These are phyloP conservation scores for Solanum chilense DNA, from an alignment of 257 asterid species.

Conservation along the genomic window DNA sequence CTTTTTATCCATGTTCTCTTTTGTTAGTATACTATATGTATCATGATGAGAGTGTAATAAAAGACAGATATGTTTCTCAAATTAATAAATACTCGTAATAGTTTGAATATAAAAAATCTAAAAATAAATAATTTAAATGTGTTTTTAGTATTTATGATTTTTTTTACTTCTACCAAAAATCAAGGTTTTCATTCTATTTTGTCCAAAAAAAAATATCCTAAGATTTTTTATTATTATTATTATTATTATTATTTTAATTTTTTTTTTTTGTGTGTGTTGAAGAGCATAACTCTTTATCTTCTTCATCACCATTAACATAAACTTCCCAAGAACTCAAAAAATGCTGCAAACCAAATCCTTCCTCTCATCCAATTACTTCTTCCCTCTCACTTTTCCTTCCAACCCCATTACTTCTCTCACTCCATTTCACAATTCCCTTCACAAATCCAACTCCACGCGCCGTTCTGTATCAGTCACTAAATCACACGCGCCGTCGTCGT, in stretches of 20 bases:
- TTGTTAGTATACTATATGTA: no score
- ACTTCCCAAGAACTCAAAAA: not conserved
- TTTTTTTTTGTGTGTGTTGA: no score
- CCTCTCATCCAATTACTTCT: slow-evolving; percentile 4
- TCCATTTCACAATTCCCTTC: not conserved
- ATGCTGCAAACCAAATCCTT: slow-evolving; percentile 14
- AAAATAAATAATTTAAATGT: no score
- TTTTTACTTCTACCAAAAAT: not conserved
- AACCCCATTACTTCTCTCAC: not conserved
- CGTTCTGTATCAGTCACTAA: slow-evolving; percentile 5
- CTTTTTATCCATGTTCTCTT: no score
- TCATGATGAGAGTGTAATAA: no score
- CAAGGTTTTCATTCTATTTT: not conserved
- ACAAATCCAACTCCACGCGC: not conserved
- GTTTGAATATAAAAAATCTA: fast-evolving
- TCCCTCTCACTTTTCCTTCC: not conserved
- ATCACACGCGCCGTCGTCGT: slow-evolving; percentile 11
- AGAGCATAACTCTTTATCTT: not conserved
- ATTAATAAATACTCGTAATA: no score
- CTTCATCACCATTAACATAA: not conserved
- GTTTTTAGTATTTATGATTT: not conserved
- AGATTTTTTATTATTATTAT: no score
- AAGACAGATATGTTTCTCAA: no score
- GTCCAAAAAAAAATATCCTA: not conserved
- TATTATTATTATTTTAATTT: no score